phyloP scores from a whole-genome alignment of 148 eudicot genomes.

The Cornus suecica region DNA sequence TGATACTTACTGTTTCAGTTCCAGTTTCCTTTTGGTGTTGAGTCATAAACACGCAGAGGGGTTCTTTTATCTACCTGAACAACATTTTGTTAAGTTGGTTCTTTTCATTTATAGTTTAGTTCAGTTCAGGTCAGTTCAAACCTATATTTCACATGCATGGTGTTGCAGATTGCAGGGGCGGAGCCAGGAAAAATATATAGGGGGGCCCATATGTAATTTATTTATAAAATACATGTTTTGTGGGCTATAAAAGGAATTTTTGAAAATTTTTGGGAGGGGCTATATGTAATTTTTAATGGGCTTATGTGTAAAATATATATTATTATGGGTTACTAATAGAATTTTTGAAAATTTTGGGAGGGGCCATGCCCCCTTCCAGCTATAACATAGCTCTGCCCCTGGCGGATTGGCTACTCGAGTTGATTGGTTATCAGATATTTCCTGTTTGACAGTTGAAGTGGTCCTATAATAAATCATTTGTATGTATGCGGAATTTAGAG shows the following conservation, averaged over 20 bases:
- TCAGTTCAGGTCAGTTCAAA: not conserved
- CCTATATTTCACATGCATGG: not conserved
- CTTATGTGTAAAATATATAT: too few relatives aligned
- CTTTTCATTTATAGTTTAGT: not conserved
- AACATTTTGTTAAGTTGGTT: not conserved
- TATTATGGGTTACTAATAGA: too few relatives aligned
- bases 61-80: not conserved
- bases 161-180: too few relatives aligned
- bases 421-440: not conserved
- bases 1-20: not conserved
- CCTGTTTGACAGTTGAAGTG: not conserved
- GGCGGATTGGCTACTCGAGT: not conserved
- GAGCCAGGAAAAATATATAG: too few relatives aligned
- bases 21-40: not conserved
- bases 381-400: too few relatives aligned
- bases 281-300: too few relatives aligned
- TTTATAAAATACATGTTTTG: too few relatives aligned
- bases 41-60: not conserved
- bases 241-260: too few relatives aligned
- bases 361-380: too few relatives aligned
- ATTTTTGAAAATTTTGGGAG: too few relatives aligned
- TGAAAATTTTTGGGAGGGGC: too few relatives aligned
- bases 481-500: slow-evolving; percentile 3
- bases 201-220: too few relatives aligned
- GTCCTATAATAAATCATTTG: not conserved